Base-by-base conservation (phyloP, 345 rosid species). In the Rhizophora mangle region DNA sequence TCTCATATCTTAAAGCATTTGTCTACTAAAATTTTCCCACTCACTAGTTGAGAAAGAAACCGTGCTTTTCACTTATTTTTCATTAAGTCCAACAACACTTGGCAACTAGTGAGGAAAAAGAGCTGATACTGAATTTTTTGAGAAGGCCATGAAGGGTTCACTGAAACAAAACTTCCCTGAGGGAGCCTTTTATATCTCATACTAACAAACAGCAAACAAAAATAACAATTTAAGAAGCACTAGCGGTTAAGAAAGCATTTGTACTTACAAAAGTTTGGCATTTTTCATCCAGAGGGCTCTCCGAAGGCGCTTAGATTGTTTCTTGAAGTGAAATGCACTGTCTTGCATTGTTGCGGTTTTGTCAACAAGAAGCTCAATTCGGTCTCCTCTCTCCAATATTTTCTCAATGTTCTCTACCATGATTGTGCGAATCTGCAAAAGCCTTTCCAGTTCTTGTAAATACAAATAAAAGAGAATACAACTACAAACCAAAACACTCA, bases 241-340 rank as follows among this genome's bases (percentile, higher is more conserved):
- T 34, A 7, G 10, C 9, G 8, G 8, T 34, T 34, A 34, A 34
- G 37, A 34, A 34, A 34, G 37, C 27, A 55, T 0, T 68, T 60
- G 53, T 62, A 54, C 97, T 87, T 84, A 92, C 98, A 92, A 83
- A 60, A 95, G 92, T 79, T 92, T 95, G 64, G 88, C 92, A 78
- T 95, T 95, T 83, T 90, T 92, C 98, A 88, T 95, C 99, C 98
- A 92, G 53, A 95, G 91, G 72, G 98, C 98, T 75, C 87, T 85
- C 13, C 79, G 91, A 2, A 92, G 96, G 72, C 91, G 90, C 79
- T 89, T 95, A 27, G 99, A 95, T 78, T 92, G 99, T 80, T 95
- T 95, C 83, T 72, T 90, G 79, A 95, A 95, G 79, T 95, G 98
- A 82, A 95, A 95, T 11, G 97, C 78, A 31, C 81, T 85, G 65